A percentile compares a stretch with the other conserved stretches of the same genome.
These are phyloP conservation scores for Cyamopsis tetragonoloba DNA, from an alignment of 306 rosid genomes.

Conservation along the genomic window DNA sequence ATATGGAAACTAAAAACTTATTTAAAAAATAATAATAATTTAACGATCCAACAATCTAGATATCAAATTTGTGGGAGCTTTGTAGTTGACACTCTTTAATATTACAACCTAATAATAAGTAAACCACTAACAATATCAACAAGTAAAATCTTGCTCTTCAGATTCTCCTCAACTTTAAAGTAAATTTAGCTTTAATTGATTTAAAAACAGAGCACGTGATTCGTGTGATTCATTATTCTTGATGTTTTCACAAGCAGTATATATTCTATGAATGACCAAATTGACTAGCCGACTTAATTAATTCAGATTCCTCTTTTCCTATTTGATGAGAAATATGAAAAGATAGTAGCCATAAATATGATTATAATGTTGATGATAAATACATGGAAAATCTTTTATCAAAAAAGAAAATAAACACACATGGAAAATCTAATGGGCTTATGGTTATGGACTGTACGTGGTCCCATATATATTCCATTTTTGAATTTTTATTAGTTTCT, in stretches of 20 bases:
- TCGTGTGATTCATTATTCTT: conserved; percentile 11
- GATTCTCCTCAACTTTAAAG: conserved; percentile 17
- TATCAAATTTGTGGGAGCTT: no score
- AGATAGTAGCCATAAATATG: not conserved
- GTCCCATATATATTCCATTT: conserved; percentile 11
- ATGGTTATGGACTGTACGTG: no score
- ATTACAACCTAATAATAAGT: no score
- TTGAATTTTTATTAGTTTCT: not conserved
- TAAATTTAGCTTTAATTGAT: not conserved
- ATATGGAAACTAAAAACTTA: no score
- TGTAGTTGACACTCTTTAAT: no score
- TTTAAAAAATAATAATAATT: no score
- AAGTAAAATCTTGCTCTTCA: not conserved
- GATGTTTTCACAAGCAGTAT: not conserved
- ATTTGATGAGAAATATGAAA: not conserved
- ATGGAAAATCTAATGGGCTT: not conserved
- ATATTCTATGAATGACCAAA: conserved; percentile 1
- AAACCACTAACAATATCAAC: not conserved
- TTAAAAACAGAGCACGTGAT: conserved; percentile 8
- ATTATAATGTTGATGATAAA: not conserved
- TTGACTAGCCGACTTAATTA: not conserved
- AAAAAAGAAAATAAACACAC: no score
- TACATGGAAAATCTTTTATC: not conserved
- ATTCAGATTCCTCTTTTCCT: not conserved
- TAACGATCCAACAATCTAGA: no score